phyloP scores from a whole-genome alignment of 441 rosid species.

The Erodium trifolium region DNA sequence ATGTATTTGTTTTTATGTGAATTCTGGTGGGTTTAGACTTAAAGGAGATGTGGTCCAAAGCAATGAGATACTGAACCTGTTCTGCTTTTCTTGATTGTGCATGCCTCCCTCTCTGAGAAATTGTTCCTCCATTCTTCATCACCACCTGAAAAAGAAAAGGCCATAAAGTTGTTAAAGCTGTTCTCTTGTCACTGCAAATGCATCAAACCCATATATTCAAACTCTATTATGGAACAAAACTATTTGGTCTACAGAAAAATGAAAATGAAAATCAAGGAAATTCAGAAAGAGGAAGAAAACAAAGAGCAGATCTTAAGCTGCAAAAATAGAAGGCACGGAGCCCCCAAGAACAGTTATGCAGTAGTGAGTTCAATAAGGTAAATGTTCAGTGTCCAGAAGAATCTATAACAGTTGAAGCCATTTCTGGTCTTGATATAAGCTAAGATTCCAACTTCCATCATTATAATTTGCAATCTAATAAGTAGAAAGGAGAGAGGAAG shows the following conservation, averaged over 20 bases:
- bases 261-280: slow-evolving; percentile 13
- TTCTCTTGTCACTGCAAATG: slow-evolving; percentile 30
- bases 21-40: slow-evolving; percentile 7
- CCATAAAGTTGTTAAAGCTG: slow-evolving; percentile 50
- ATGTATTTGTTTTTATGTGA: background rate
- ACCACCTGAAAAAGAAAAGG: slow-evolving; percentile 39
- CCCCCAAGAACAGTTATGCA: slow-evolving; percentile 8
- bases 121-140: slow-evolving; percentile 68
- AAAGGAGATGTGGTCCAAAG: slow-evolving; percentile 40
- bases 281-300: slow-evolving; percentile 30
- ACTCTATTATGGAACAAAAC: slow-evolving; percentile 20
- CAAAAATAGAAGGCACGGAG: slow-evolving; percentile 11
- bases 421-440: slow-evolving; percentile 15
- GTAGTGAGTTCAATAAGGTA: slow-evolving; percentile 11
- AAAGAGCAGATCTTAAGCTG: slow-evolving; percentile 41
- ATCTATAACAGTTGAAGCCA: slow-evolving; percentile 13
- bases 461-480: slow-evolving; percentile 13
- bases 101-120: slow-evolving; percentile 81
- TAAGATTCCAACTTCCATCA: slow-evolving; percentile 16
- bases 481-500: background rate
- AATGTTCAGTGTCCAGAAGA: slow-evolving; percentile 20
- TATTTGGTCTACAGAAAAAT: slow-evolving; percentile 9
- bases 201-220: slow-evolving; percentile 33
- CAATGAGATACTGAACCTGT: slow-evolving; percentile 51
- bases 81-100: slow-evolving; percentile 69